A percentile compares a stretch with the other conserved stretches of the same genome.
These are phyloP conservation scores for Phytophthora foliorum DNA, from an alignment of 352 stramenopile species.

Conservation along the genomic window DNA sequence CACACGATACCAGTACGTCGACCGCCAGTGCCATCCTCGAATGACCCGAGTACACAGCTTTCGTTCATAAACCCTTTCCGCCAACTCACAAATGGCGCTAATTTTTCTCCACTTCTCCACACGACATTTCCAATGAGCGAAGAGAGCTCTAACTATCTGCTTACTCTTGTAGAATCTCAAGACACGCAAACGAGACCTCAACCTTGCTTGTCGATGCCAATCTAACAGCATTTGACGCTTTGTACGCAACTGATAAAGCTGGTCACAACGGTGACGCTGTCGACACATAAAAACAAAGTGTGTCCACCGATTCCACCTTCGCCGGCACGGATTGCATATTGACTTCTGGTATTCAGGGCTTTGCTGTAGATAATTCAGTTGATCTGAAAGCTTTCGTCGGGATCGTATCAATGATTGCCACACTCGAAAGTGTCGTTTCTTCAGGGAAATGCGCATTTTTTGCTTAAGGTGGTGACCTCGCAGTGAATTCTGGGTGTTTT, in stretches of 20 bases:
- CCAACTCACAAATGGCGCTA: constrained; percentile 27
- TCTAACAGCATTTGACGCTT: constrained; percentile 21
- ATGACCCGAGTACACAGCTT: constrained; percentile 34
- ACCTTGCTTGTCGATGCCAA: constrained; percentile 25
- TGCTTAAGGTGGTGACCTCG: constrained; percentile 34
- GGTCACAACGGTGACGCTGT: constrained; percentile 15
- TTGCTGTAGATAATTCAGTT: constrained; percentile 6
- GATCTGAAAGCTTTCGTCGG: background rate
- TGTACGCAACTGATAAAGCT: constrained; percentile 9
- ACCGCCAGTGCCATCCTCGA: constrained; percentile 26
- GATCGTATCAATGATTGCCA: constrained; percentile 28
- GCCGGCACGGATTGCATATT: constrained; percentile 38
- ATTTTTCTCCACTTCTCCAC: constrained; percentile 40
- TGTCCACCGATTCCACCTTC: constrained; percentile 42
- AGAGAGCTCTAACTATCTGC: constrained; percentile 1
- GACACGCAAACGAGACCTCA: constrained; percentile 10
- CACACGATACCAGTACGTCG: constrained; percentile 7
- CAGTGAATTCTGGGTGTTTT: constrained; percentile 30
- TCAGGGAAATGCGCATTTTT: constrained; percentile 27
- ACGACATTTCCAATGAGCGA: constrained; percentile 36
- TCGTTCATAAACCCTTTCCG: constrained; percentile 25
- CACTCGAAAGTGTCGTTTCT: constrained; percentile 29
- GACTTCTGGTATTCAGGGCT: constrained; percentile 29
- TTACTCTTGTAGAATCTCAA: constrained; percentile 1
- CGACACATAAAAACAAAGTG: constrained; percentile 17